A percentile compares a stretch with the other conserved stretches of the same genome.
These are phyloP conservation scores for Zostera marina DNA, from an alignment of 116 monocot genomes.

Conservation along the genomic window DNA sequence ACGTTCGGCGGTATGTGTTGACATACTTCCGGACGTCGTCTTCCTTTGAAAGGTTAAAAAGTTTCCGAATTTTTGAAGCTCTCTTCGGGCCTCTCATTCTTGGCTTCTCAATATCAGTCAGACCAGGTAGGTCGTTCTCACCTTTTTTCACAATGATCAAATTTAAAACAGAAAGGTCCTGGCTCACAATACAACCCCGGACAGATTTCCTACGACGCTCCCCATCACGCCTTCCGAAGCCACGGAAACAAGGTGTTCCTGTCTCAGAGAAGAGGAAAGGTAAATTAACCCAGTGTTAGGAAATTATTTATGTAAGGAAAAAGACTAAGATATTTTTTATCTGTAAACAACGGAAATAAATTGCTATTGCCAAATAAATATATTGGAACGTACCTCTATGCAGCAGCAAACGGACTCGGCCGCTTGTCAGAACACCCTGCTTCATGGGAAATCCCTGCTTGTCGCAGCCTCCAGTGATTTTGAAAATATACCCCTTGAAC, in stretches of 20 bases:
- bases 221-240: constrained; percentile 36
- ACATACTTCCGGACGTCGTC: constrained; percentile 64
- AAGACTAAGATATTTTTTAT: not conserved
- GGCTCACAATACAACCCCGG: constrained; percentile 54
- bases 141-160: constrained; percentile 42
- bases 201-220: constrained; percentile 50
- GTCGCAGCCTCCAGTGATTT: constrained; percentile 51
- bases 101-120: constrained; percentile 46
- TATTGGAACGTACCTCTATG: constrained; percentile 20
- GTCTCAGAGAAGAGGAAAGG: not conserved
- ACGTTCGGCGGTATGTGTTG: constrained; percentile 41
- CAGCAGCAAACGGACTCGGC: constrained; percentile 34
- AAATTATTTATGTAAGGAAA: not conserved
- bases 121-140: constrained; percentile 51
- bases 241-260: constrained; percentile 44
- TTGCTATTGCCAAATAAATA: not conserved
- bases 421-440: constrained; percentile 45
- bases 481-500: constrained; percentile 50
- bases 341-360: not conserved
- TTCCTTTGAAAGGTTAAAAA: constrained; percentile 50
- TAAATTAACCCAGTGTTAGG: not conserved
- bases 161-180: constrained; percentile 35
- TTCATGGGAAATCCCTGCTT: constrained; percentile 57
- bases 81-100: constrained; percentile 50
- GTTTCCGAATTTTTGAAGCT: constrained; percentile 51